Evolutionary conservation across 805 yeast genomes (phyloP), one percentile per base, ranked within the genome.

Genomic region (Candida silvatica): DNA sequence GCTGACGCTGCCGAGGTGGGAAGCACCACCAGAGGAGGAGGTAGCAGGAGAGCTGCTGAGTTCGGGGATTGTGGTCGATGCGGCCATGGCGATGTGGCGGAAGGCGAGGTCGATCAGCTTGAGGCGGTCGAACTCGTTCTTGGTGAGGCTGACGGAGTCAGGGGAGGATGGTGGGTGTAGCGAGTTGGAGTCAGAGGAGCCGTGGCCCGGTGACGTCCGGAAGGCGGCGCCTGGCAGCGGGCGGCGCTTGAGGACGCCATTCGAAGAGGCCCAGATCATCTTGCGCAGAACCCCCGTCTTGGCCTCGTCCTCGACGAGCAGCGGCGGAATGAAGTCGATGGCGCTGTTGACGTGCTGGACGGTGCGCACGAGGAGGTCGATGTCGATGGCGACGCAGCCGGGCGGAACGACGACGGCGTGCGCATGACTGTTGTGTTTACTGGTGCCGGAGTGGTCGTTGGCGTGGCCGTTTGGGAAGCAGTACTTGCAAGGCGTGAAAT

Each of bases 51-150:
- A 26, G 11, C 14, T 14, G 12, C 20, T 22, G 17, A 32, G 26
- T 9, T 27, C 32, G 7, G 32, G 17, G 1, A 34, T 17, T 0
- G 57, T 53, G 1, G 60, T 50, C 11, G 49, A 31, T 2, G 92
- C 94, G 22, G 92, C 92, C 28, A 78, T 62, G 1, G 90, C 87
- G 48, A 83, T 77, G 54, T 82, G 88, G 36, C 90, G 74, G 50
- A 94, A 84, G 1, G 94, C 92, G 47, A 77, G 70, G 50, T 77
- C 82, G 17, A 80, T 84, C 31, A 80, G 66, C 40, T 77, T 67
- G 46, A 74, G 66, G 49, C 82, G 88, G 47, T 79, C 86, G 31
- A 74, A 63, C 51, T 79, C 84, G 52, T 74, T 74, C 47, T 74
- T 72, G 17, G 77, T 63, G 20, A 71, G 31, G 19, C 45, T 44